Base-by-base conservation (phyloP, 2,329 filamentous ascomycete genomes). In the Amesomyces nigricolor region DNA sequence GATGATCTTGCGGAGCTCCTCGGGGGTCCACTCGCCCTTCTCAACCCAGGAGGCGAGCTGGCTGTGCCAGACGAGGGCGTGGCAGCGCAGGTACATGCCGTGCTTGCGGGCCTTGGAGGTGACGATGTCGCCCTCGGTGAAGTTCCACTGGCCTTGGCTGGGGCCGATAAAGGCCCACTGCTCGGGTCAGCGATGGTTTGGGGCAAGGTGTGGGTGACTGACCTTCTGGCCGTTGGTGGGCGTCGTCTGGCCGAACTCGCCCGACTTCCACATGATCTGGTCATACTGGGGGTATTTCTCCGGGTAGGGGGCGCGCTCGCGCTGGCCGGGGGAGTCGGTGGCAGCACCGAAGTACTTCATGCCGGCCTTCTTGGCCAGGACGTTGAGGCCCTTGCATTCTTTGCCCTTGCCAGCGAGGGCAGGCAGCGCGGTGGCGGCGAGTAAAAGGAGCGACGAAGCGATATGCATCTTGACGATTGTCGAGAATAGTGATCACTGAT, bases 171-270 rank as follows among this genome's bases (percentile, higher is more conserved):
- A 76, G 47, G 81, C 73, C 82, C 81, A 87, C 70, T 57, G 40
- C 13, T 35, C 6, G 32, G 8, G 32, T 35, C 32, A 35, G 13
- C 7, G 5, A 29, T 26, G 4, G 14, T 22, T 51, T n/a, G 48
- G 45, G 17, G 22, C n/a, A 11, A 6, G 38, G n/a, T 6, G 8
- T 5, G 32, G 9, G 8, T 10, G 37, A 19, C 10, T 39, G 7
- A 63, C 62, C 61, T 80, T 75, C 61, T 82, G 78, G 7, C 77
- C 75, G 63, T 86, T 86, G 45, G 78, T 78, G 0, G 82, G 79
- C 0, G 82, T 85, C 17, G 82, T 76, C 65, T 83, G 78, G 38
- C 81, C 82, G 62, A 86, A 87, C 63, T 85, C 80, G 35, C 73
- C 70, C 13, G 65, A 73, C 63, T 83, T 73, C 61, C 74, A 75